Evolutionary conservation across 225 moss, liverwort and hornwort species (phyloP).

Genomic region (Pleurozium schreberi): DNA sequence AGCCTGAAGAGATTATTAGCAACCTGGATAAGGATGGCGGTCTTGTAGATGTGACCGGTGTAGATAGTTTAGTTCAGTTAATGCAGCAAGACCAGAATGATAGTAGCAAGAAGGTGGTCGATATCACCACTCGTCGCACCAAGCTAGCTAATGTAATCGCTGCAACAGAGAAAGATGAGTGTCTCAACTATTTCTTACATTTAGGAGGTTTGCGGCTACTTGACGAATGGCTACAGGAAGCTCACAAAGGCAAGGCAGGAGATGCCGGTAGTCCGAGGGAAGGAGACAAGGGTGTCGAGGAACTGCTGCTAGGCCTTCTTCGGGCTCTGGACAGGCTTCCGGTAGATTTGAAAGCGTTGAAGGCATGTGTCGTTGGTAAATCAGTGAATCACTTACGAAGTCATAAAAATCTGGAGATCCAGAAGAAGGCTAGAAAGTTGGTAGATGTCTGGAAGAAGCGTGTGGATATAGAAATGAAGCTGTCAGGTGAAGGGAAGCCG

Average conservation of each 20-base stretch:
- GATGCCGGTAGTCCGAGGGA: constrained; percentile 96
- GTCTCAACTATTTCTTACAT: constrained; percentile 64
- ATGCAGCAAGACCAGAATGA: constrained; percentile 95
- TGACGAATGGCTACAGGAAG: constrained; percentile 99
- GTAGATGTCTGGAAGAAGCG: constrained; percentile 99
- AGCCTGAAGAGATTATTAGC: constrained; percentile 86
- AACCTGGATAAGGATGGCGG: constrained; percentile 97
- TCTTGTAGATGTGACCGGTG: constrained; percentile 54
- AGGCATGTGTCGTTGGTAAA: constrained; percentile 89
- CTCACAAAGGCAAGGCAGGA: constrained; percentile 92
- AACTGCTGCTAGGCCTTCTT: constrained; percentile 67
- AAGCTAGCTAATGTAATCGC: constrained; percentile 78
- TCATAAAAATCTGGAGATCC: constrained; percentile 87
- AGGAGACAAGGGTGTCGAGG: constrained; percentile 89
- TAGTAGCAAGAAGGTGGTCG: constrained; percentile 57
- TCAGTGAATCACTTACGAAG: constrained; percentile 90
- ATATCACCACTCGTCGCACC: constrained; percentile 66
- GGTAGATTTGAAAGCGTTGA: constrained; percentile 88
- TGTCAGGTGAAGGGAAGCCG: constrained; percentile 68
- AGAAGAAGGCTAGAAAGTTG: constrained; percentile 82
- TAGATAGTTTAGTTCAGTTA: constrained; percentile 76
- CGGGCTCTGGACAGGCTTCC: constrained; percentile 89
- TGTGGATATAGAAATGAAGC: constrained; percentile 84
- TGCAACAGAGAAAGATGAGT: constrained; percentile 82
- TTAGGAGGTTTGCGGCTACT: constrained; percentile 77